Percentiles rank a stretch among this genome's conserved stretches.
Conservation (phyloP, 2,329 filamentous ascomycete species). For the Sporothrix sp. region DNA sequence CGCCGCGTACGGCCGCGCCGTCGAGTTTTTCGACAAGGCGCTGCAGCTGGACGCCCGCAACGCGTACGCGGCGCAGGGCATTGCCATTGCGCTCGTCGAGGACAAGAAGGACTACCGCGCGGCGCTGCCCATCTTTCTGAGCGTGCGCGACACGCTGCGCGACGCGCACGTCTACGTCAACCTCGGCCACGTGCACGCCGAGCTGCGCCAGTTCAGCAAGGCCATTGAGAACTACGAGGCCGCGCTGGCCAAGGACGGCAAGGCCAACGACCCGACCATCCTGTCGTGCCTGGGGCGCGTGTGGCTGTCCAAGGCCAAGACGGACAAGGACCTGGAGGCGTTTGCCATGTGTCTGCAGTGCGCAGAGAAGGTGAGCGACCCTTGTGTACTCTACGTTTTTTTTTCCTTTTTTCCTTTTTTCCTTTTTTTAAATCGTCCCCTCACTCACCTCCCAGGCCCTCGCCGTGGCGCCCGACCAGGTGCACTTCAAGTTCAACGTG, state of each 20-base stretch:
- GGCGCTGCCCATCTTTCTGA: constrained; percentile 79
- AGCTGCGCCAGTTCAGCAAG: constrained; percentile 80
- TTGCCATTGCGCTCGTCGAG: constrained; percentile 88
- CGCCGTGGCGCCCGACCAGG: constrained; percentile 66
- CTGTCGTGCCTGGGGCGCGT: constrained; percentile 79
- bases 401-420: neutral
- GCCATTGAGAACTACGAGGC: constrained; percentile 93
- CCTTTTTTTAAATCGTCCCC: neutral
- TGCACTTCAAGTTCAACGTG: constrained; percentile 94
- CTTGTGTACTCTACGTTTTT: neutral
- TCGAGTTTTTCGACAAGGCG: constrained; percentile 98
- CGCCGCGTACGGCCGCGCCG: constrained; percentile 78
- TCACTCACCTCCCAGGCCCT: constrained; percentile 53
- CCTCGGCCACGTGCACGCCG: constrained; percentile 83
- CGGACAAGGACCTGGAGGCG: constrained; percentile 47
- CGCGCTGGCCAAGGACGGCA: constrained; percentile 68
- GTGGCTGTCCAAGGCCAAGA: constrained; percentile 71
- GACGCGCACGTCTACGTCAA: constrained; percentile 87
- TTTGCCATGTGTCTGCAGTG: constrained; percentile 49
- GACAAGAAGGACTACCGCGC: constrained; percentile 82
- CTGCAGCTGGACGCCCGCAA: constrained; percentile 91
- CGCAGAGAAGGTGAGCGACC: constrained; percentile 47
- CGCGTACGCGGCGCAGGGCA: constrained; percentile 89
- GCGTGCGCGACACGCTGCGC: constrained; percentile 80
- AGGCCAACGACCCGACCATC: constrained; percentile 63